Conservation (phyloP, 768 basidiomycete genomes). For the Exsudoporus frostii region DNA sequence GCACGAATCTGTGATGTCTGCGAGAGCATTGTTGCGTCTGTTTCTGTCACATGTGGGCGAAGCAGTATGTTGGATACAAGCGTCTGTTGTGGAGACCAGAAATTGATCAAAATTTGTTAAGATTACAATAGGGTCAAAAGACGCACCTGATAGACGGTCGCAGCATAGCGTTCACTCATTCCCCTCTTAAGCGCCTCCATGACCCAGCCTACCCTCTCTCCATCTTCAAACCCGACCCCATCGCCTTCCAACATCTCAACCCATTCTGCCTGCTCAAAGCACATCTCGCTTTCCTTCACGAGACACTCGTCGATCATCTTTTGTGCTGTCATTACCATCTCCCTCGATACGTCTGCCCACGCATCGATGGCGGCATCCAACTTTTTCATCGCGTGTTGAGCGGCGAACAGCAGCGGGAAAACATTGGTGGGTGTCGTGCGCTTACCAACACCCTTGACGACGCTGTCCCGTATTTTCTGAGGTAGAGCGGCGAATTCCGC, state of each 20-base stretch:
- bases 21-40: slow-evolving; percentile 58
- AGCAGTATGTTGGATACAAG: slow-evolving; percentile 73
- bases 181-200: slow-evolving; percentile 65
- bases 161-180: slow-evolving; percentile 62
- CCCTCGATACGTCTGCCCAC: slow-evolving; percentile 37
- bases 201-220: slow-evolving; percentile 73
- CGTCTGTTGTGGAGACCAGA: slow-evolving; percentile 38
- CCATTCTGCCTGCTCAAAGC: slow-evolving; percentile 72
- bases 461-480: slow-evolving; percentile 57
- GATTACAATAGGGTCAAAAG: neutral
- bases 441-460: slow-evolving; percentile 73
- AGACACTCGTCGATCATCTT: slow-evolving; percentile 62
- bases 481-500: slow-evolving; percentile 74
- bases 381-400: slow-evolving; percentile 57
- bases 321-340: slow-evolving; percentile 65
- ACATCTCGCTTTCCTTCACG: slow-evolving; percentile 53
- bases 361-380: slow-evolving; percentile 57
- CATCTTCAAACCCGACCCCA: slow-evolving; percentile 72
- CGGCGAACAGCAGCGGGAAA: slow-evolving; percentile 65
- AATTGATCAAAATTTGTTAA: neutral
- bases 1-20: slow-evolving; percentile 68
- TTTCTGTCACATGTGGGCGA: slow-evolving; percentile 58
- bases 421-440: slow-evolving; percentile 65
- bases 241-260: slow-evolving; percentile 69
- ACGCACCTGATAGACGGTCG: slow-evolving; percentile 71